Percentiles rank a stretch among this genome's conserved stretches.
Evolutionary conservation across 108 stramenopile genomes (phyloP).

Genomic region (Epithemia pelagica): DNA sequence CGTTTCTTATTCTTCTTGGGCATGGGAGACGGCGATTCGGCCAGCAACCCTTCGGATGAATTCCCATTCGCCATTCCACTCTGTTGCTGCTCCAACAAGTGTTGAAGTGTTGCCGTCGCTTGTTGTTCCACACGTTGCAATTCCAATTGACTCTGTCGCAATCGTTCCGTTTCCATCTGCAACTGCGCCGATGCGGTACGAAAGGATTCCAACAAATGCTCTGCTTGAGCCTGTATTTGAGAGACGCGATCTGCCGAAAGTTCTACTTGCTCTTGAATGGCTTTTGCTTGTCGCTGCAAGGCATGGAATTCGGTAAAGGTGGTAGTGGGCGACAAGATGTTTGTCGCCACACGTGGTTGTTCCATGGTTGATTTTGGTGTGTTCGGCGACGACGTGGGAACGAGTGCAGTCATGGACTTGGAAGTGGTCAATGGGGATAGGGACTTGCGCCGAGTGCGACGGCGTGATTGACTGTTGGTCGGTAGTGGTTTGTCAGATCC

Average conservation of each 20-base stretch:
- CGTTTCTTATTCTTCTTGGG: too few species aligned
- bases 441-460: not conserved
- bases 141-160: not conserved
- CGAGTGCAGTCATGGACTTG: not conserved
- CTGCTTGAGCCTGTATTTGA: not conserved
- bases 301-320: not conserved
- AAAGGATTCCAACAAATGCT: not conserved
- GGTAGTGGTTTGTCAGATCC: not conserved
- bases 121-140: not conserved
- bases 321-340: not conserved
- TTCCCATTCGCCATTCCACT: too few species aligned
- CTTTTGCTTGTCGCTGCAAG: not conserved
- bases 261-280: not conserved
- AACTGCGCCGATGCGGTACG: not conserved
- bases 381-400: not conserved
- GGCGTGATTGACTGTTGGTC: not conserved
- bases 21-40: too few species aligned
- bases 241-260: not conserved
- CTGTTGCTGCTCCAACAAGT: not conserved
- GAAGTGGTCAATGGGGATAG: not conserved
- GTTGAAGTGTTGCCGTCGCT: not conserved
- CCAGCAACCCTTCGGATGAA: too few species aligned
- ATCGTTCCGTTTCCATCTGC: not conserved
- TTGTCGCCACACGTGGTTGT: too few species aligned
- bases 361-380: not conserved